Base-by-base conservation (phyloP, 2,329 filamentous ascomycete species). In the Fusarium temperatum region DNA sequence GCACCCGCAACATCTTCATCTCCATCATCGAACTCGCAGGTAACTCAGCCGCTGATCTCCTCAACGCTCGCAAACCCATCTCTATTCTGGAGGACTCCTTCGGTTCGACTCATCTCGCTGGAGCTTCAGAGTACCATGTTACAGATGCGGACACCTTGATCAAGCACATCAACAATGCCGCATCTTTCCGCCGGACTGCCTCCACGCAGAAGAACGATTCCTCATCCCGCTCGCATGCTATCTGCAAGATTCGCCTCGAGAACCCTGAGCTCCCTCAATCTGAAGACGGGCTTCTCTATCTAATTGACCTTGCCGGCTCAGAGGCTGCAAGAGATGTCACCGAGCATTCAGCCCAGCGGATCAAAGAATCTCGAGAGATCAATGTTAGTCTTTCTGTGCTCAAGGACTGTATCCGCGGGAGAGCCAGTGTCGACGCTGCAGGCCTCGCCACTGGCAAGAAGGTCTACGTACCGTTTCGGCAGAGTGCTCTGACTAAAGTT, bases 371-470 rank as follows among this genome's bases (percentile, higher is more conserved):
- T 8, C 80, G 81, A 18, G 83, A 87, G 75, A 87, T 87, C 79
- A 87, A 87, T 72, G 81, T 79, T 14, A 87, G 85, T 66, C 80
- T 88, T 1, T 87, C 85, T 0, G 82, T 85, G 1, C 81, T 89
- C 6, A 88, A 88, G 67, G 87, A 88, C 71, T 88, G 86, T 64
- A 88, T 89, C 56, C 83, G 86, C 3, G 85, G 83, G 4, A 83
- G 84, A 44, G 83, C 83, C 1, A 76, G 81, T 39, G 73, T 80
- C 1, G 82, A 86, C 48, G 77, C 78, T 24, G 26, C 63, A 61
- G 15, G 65, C 44, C 24, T 64, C 58, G 36, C 35, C 28, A 62
- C 13, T 75, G 68, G 65, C 8, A 83, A 82, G 73, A 80, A 79
- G 57, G 77, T 80, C 1, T 83, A 85, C 58, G 79, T 87, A 0